Evolutionary conservation across 768 basidiomycete species (phyloP), one percentile per base, ranked within the genome.

Genomic region (Boletus pseudo-olivaceus): DNA sequence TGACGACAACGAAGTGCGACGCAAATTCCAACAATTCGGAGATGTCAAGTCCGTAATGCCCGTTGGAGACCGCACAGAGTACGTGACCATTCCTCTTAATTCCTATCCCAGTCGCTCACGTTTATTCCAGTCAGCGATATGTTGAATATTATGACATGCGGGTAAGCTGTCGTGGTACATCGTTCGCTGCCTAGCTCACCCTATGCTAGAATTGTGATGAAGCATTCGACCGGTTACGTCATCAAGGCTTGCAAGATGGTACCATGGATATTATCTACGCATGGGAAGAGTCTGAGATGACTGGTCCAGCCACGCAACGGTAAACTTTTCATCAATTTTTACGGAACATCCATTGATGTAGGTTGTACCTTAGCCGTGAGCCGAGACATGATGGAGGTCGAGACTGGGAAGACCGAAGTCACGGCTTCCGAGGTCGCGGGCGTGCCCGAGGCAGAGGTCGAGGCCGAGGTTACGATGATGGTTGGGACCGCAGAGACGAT

Each of bases 101-200:
- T n/a, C n/a, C 4, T 12, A 26, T 20, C 47, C 11, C 14, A 35
- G 26, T 51, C 49, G 27, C 55, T 63, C n/a, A 57, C 37, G 41
- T 35, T 48, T 11, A 50, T 27, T 29, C 8, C 55, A 98, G 93
- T 61, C 89, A 92, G 62, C 86, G 90, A 54, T 85, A 90, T 59
- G 88, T 98, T n/a, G 94, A 98, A 67, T 94, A 85, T 66, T 99
- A 87, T 66, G 97, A 99, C 66, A 90, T 82, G 23, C 75, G 93
- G 68, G 93, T 90, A 59, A 68, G 84, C 62, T 4, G 7, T 19
- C 3, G 39, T 45, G 17, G 35, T 43, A 32, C 35, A 26, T 51
- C 15, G 8, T 49, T 40, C 9, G 9, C 35, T 42, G 5, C 38
- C 32, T 53, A 34, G 55, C 58, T 67, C 12, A 62, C 40, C 27